Base-by-base conservation (phyloP, 768 basidiomycete genomes). In the Tricholoma terreum region DNA sequence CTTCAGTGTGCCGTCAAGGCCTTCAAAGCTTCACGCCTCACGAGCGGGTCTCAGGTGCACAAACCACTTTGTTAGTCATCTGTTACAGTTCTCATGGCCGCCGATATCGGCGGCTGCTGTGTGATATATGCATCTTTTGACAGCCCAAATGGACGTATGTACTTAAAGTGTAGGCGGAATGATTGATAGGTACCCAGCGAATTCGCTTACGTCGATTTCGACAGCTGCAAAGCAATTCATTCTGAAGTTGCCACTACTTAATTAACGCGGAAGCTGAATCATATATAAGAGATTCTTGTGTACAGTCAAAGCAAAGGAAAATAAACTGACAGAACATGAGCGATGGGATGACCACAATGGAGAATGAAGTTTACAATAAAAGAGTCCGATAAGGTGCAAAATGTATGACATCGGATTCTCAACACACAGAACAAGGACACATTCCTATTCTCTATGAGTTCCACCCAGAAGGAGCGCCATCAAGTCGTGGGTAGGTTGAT, bases 381-480 rank as follows among this genome's bases (percentile, higher is more conserved):
- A 34, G 56, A 48, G 56, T 30, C 48, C 27, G 42, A 46, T 33
- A 24, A 30, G 15, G 49, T 34, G 30, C 8, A 15, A 12, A 31
- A 35, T 21, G 31, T 57, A 51, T 48, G 50, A 58, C 21, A 21
- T 42, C 19, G 54, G 33, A 52, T 42, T 33, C n/a, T n/a, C 40
- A 50, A 34, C 38, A 24, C 49, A 33, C 52, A 56, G 51, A 45
- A 22, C 43, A 22, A 17, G 36, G 35, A 50, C 54, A 58, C 52
- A 53, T 62, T 17, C 46, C 84, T 74, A 90, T 63, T 90, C 87
- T 71, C 88, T 77, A 62, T 82, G 85, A 54, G 74, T 64, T 55
- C 86, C 87, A 53, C 85, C 87, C 89, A 93, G 86, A 60, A 93
- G 80, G 58, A 93, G 78, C 45, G 90, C 84, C 86, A 93, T 92